Base-by-base conservation (phyloP, 768 basidiomycete species). In the Tylopilus vinaceipallidus region DNA sequence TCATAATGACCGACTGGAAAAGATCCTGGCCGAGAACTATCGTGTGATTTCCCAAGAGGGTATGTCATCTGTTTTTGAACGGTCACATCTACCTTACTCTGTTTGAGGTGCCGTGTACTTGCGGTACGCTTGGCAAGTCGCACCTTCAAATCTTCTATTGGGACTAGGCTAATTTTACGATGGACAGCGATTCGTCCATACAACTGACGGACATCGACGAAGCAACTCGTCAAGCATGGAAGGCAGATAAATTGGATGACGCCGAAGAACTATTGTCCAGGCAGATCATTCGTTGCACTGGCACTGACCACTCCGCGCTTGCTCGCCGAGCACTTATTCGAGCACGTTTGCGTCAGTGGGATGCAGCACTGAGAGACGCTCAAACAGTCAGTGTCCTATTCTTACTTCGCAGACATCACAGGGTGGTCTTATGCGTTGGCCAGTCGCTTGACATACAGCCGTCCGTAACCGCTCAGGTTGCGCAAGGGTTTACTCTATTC, bases 391-490 rank as follows among this genome's bases (percentile, higher is more conserved):
- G 50, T 36, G 36, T 41, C 6, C 16, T 39, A 5, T 29, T 7
- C 12, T 32, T 22, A 17, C 10, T 42, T 22, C 10, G 19, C n/a
- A 13, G 32, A 20, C 10, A 6, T 14, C n/a, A n/a, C 26, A 34
- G 17, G 1, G 29, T 41, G 32, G 41, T 6, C 13, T 1, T 14
- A 27, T n/a, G 33, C 16, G 20, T 11, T n/a, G n/a, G n/a, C n/a
- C n/a, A 53, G 52, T 53, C 52, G 7, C 52, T 52, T 12, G 49
- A 40, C 14, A 52, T 53, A 16, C 50, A 53, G 13, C 43, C 52
- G 2, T 53, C 52, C 7, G 52, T 53, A 11, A n/a, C 36, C 20
- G 49, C 42, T 45, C 38, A 52, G 2, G 33, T 53, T 6, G 50
- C 52, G 7, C 52, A 45, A 14, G 52, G 52, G 2, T 41, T 53